Conservation (phyloP, 257 asterid genomes). For the Fraxinus quadrangulata region DNA sequence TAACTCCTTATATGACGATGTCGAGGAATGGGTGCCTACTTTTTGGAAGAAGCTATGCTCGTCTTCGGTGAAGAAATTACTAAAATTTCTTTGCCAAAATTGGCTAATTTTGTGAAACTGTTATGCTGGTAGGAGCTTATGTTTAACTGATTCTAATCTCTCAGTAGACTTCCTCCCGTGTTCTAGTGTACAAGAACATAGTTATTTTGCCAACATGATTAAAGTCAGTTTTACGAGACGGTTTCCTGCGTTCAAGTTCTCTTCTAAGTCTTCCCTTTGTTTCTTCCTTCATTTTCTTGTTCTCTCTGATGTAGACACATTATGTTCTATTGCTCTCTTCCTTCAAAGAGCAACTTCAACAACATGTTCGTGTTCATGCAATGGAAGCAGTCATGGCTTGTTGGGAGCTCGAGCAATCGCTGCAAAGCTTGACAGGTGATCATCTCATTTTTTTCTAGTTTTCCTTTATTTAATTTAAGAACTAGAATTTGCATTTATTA, state of each 20-base stretch:
- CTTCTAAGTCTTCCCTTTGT: background rate
- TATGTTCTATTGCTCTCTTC: constrained; percentile 89
- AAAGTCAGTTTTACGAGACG: background rate
- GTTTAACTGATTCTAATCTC: background rate
- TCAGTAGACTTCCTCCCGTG: background rate
- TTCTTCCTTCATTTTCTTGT: constrained; percentile 2
- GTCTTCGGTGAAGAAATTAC: background rate
- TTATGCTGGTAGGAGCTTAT: background rate
- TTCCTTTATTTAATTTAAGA: background rate
- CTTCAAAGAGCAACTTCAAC: constrained; percentile 97
- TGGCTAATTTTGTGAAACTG: background rate
- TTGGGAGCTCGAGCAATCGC: constrained; percentile 99
- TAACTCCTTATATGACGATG: background rate
- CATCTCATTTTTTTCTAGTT: constrained; percentile 9
- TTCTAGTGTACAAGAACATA: background rate
- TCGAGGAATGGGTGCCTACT: background rate
- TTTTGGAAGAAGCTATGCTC: background rate
- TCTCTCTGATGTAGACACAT: constrained; percentile 64
- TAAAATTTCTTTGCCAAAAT: too few relatives aligned
- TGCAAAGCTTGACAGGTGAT: constrained; percentile 93
- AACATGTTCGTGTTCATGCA: constrained; percentile 97
- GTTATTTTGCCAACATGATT: constrained; percentile 1
- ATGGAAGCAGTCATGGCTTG: constrained; percentile 99
- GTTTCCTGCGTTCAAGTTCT: background rate
- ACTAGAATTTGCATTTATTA: background rate